Evolutionary conservation across 225 moss, liverwort and hornwort genomes (phyloP).

Genomic region (Polytrichum formosum): DNA sequence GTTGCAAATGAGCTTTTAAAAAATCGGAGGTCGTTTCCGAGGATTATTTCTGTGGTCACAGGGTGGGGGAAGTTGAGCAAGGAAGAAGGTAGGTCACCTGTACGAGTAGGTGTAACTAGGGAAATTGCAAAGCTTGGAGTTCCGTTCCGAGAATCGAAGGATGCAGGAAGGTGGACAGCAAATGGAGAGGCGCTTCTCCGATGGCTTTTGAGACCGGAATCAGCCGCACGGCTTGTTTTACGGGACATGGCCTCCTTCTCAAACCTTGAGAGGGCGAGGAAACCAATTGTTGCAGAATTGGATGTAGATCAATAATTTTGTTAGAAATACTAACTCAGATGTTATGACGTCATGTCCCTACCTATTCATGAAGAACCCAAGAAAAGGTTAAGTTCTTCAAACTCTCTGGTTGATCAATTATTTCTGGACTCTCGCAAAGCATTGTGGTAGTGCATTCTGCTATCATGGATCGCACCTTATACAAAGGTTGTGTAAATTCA

Average conservation of each 20-base stretch:
- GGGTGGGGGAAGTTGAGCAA: slow-evolving; percentile 98
- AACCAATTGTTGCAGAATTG: no score
- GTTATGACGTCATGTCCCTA: no score
- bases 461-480: no score
- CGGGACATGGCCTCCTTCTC: slow-evolving; percentile 44
- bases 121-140: slow-evolving; percentile 76
- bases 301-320: no score
- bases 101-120: slow-evolving; percentile 56
- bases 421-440: no score
- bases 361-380: no score
- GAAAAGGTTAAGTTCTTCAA: no score
- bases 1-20: slow-evolving; percentile 7
- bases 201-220: slow-evolving; percentile 82
- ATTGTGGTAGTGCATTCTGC: no score
- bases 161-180: slow-evolving; percentile 85
- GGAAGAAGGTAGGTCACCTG: slow-evolving; percentile 75
- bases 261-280: no score
- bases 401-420: no score
- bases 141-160: slow-evolving; percentile 63
- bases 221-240: slow-evolving; percentile 57
- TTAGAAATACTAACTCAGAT: no score
- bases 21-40: slow-evolving; percentile 41
- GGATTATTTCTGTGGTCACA: slow-evolving; percentile 74
- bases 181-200: slow-evolving; percentile 67
- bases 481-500: no score